Evolutionary conservation across 371 early-diverging fungal genomes (phyloP), one percentile per base, ranked within the genome.

Genomic region (Syncephalastrum racemosum): DNA sequence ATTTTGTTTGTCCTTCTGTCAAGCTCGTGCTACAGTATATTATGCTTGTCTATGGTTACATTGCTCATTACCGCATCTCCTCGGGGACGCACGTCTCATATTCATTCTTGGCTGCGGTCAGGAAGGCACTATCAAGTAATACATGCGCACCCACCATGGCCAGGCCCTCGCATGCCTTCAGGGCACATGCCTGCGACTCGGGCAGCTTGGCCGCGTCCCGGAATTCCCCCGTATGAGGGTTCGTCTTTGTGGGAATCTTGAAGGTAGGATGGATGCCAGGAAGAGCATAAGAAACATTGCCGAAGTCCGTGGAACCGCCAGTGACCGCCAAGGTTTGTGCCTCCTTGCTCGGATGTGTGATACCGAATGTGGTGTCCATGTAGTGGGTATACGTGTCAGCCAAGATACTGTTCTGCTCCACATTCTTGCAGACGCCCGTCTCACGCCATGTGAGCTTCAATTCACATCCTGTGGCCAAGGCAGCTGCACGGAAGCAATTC

Each of bases 291-390:
- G 71, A 73, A 14, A 81, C 59, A 53, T 90, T 90, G 41, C 90
- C 93, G 82, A 89, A 87, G 58, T 93, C 91, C 2, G 88, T 88
- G 7, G 80, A 79, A 1, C 80, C 87, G 23, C 54, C 48, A 1
- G 19, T 13, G 8, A 13, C 13, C 19, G 42, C 36, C 13, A 13
- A 10, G n/a, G 4, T 69, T 67, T 39, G 45, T n/a, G 6, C 62
- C 56, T 41, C 73, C 61, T 53, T 82, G 76, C 6, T 62, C 62
- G 1, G 53, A 10, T 8, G 10, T 12, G 36, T 8, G 8, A 8
- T 31, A 8, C 36, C 36, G 12, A 31, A 31, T 5, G 36, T 31
- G 10, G 36, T 31, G 10, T 45, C 10, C 45, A 46, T 44, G 51
- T 48, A 18, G 41, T 45, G 24, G 0, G n/a, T 46, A 36, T 40